Percentiles rank a stretch among this genome's conserved stretches.
Evolutionary conservation across 2,329 filamentous ascomycete genomes (phyloP).

Genomic region (Fusarium sp.): DNA sequence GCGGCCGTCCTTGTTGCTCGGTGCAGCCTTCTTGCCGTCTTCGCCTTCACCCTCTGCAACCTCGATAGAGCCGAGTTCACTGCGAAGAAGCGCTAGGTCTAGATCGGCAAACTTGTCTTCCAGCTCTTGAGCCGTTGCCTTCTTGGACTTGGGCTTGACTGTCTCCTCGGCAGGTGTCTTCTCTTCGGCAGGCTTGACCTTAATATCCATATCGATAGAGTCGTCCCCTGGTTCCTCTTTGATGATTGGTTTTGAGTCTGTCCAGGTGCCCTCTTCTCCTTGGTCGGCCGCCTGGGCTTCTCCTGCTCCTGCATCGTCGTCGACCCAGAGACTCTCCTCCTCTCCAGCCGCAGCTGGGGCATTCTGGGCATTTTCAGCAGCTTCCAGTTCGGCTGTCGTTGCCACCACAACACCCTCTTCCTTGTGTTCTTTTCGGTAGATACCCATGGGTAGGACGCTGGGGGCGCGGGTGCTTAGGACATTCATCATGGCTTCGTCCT

Average conservation of each 20-base stretch:
- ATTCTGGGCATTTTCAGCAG: slow-evolving; percentile 58
- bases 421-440: slow-evolving; percentile 65
- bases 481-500: slow-evolving; percentile 56
- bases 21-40: slow-evolving; percentile 43
- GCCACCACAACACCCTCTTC: slow-evolving; percentile 65
- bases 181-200: slow-evolving; percentile 38
- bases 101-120: slow-evolving; percentile 55
- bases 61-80: slow-evolving; percentile 55
- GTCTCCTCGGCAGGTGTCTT: slow-evolving; percentile 40
- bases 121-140: slow-evolving; percentile 47
- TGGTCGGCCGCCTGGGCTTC: slow-evolving; percentile 44
- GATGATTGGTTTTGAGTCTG: slow-evolving; percentile 52
- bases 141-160: slow-evolving; percentile 45
- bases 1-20: slow-evolving; percentile 62
- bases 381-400: slow-evolving; percentile 68
- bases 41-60: slow-evolving; percentile 46
- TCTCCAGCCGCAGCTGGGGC: slow-evolving; percentile 44
- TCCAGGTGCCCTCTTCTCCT: slow-evolving; percentile 55
- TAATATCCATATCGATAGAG: slow-evolving; percentile 56
- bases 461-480: slow-evolving; percentile 47
- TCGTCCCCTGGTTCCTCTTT: slow-evolving; percentile 60
- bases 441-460: slow-evolving; percentile 65
- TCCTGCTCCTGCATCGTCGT: slow-evolving; percentile 48
- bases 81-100: slow-evolving; percentile 56
- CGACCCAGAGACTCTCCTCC: slow-evolving; percentile 61